Conservation (phyloP, 805 yeast genomes). For the Barnettozyma wickerhamii region DNA sequence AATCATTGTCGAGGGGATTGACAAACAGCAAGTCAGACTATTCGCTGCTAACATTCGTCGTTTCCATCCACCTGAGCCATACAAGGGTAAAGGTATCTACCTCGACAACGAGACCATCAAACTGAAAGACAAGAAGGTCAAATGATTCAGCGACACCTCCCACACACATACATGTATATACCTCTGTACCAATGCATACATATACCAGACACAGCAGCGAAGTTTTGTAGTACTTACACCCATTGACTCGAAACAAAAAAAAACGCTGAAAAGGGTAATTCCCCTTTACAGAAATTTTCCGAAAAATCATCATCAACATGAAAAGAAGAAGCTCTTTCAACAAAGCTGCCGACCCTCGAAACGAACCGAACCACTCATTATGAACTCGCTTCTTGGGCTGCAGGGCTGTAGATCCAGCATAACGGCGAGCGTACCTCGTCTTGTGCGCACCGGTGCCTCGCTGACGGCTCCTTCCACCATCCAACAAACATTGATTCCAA, state of each 20-base stretch:
- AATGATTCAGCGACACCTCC: constrained; percentile 41
- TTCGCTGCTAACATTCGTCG: constrained; percentile 87
- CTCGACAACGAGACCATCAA: constrained; percentile 88
- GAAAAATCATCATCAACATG: not conserved
- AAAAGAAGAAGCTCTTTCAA: no score
- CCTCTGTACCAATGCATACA: not conserved
- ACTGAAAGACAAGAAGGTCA: constrained; percentile 89
- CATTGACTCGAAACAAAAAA: no score
- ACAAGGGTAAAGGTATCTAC: constrained; percentile 96
- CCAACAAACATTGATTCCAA: constrained; percentile 29
- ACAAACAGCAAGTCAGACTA: constrained; percentile 80
- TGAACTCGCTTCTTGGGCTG: constrained; percentile 14
- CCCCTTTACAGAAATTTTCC: not conserved
- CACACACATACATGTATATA: constrained; percentile 1
- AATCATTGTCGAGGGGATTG: constrained; percentile 77
- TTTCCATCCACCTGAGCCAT: constrained; percentile 95
- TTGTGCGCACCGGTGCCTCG: constrained; percentile 31
- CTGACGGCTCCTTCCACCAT: constrained; percentile 33
- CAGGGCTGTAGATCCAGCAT: constrained; percentile 14
- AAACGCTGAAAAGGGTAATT: not conserved
- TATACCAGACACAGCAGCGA: no score
- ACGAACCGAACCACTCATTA: not conserved
- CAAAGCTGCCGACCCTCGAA: no score
- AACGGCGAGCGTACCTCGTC: constrained; percentile 20
- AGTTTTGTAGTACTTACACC: no score